Percentiles rank a stretch among this genome's conserved stretches.
Evolutionary conservation across 2,329 filamentous ascomycete genomes (phyloP).

Genomic region (Stagonosporopsis cucurbitacearum): DNA sequence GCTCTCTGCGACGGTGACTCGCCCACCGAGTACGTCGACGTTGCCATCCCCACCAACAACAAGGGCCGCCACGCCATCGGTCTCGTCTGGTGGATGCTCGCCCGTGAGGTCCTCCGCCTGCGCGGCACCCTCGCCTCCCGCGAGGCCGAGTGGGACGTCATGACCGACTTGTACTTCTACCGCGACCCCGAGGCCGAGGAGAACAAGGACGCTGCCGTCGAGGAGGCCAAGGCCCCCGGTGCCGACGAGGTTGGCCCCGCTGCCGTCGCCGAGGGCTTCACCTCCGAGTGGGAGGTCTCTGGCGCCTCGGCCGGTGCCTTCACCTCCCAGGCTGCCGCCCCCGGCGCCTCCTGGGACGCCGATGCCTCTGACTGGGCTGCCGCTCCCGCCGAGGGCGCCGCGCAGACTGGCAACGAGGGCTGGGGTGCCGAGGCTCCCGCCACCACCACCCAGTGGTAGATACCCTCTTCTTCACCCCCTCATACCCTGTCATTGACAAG

Average conservation of each 20-base stretch:
- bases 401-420: constrained; percentile 58
- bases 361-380: constrained; percentile 73
- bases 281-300: constrained; percentile 84
- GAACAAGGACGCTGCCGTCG: constrained; percentile 88
- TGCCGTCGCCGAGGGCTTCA: constrained; percentile 81
- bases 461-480: constrained; percentile 20
- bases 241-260: constrained; percentile 83
- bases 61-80: constrained; percentile 99
- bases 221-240: constrained; percentile 84
- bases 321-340: constrained; percentile 59
- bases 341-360: constrained; percentile 69
- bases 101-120: constrained; percentile 98
- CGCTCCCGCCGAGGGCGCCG: constrained; percentile 55
- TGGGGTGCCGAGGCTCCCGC: constrained; percentile 55
- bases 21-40: constrained; percentile 98
- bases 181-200: constrained; percentile 99
- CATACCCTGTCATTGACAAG: constrained; percentile 46
- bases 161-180: constrained; percentile 99
- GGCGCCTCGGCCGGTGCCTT: constrained; percentile 70
- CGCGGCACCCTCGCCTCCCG: constrained; percentile 95
- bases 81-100: constrained; percentile 99
- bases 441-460: constrained; percentile 55
- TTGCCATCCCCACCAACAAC: constrained; percentile 99
- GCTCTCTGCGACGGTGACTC: constrained; percentile 99
- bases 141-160: constrained; percentile 98